A percentile compares a stretch with the other conserved stretches of the same genome.
Conservation (phyloP, 495 filamentous ascomycete species). For the Gamarada debralockiae region DNA sequence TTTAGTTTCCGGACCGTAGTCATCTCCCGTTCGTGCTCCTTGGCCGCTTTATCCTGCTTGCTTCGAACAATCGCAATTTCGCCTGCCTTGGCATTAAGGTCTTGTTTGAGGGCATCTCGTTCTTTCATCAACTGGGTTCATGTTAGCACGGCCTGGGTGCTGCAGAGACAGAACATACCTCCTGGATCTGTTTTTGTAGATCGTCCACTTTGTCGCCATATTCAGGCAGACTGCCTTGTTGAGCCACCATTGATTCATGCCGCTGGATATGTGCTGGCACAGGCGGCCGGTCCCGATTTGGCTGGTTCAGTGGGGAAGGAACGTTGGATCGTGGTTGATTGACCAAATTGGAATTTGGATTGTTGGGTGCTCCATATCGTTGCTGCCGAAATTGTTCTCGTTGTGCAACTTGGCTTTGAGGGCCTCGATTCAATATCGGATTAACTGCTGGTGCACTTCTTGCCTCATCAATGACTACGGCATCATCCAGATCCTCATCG, state of each 20-base stretch:
- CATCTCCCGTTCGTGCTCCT: constrained; percentile 43
- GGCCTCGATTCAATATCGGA: constrained; percentile 11
- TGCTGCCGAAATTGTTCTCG: constrained; percentile 31
- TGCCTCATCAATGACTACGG: constrained; percentile 33
- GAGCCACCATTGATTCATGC: constrained; percentile 6
- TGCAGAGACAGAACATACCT: constrained; percentile 8
- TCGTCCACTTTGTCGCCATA: neutral
- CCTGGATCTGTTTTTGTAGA: constrained; percentile 20
- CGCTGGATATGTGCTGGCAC: neutral
- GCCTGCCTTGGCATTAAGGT: constrained; percentile 29
- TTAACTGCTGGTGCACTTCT: constrained; percentile 21
- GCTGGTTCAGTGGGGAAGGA: constrained; percentile 8
- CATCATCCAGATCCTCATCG: constrained; percentile 50
- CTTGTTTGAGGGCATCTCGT: constrained; percentile 18
- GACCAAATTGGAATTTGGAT: neutral
- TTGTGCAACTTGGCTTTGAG: constrained; percentile 22
- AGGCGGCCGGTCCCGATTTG: neutral
- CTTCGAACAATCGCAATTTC: constrained; percentile 51
- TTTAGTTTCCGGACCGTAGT: constrained; percentile 37
- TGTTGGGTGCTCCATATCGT: constrained; percentile 22
- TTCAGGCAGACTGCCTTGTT: constrained; percentile 2
- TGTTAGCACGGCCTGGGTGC: neutral
- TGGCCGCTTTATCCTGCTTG: constrained; percentile 38
- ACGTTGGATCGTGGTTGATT: neutral
- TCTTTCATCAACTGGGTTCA: constrained; percentile 14